Evolutionary conservation across 2,329 filamentous ascomycete genomes (phyloP), one percentile per base, ranked within the genome.

Genomic region (Ceratocystis destructans): DNA sequence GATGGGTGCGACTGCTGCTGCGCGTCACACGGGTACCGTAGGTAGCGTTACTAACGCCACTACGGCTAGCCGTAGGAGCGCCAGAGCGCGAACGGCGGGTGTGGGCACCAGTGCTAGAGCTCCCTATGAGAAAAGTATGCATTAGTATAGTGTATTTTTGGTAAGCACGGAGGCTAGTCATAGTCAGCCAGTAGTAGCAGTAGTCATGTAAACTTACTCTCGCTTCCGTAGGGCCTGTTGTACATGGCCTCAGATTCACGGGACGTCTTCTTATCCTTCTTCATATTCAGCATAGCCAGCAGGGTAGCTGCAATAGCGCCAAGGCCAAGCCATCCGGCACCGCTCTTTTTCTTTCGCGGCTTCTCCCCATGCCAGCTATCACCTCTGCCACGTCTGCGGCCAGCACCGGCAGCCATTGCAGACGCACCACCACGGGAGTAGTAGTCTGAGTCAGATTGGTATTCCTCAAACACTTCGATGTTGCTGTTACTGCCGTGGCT

Each of bases 241-340:
- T 65, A 65, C 37, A 65, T 63, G 10, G 64, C 12, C 20, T 68
- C 37, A 1, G 66, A 65, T 25, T 59, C 46, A 6, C 59, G 66
- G 22, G 59, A 72, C 69, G 48, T 76, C 71, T 71, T 77, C 74
- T 80, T 80, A 69, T 81, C 77, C 72, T 81, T 78, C 68, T 78
- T 78, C 59, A 85, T 71, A 68, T 83, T 83, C 69, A 85, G 77
- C 66, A 85, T 74, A 55, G 80, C 76, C 67, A 80, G 75, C 68
- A 85, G 70, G 3, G 81, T 80, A n/a, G 79, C 77, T 17, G 79
- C 77, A 20, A 77, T 77, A 28, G 79, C 79, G 55, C 78, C 80
- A 28, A 83, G 73, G 33, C 82, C 81, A 22, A 85, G 71, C 77
- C 82, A 82, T 69, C 79, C 79, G 22, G 76, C 73, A 22, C 81